Percentiles rank a stretch among this genome's conserved stretches.
These are phyloP conservation scores for Aphelidium insulamus DNA, from an alignment of 371 early-diverging fungal species.

Conservation along the genomic window DNA sequence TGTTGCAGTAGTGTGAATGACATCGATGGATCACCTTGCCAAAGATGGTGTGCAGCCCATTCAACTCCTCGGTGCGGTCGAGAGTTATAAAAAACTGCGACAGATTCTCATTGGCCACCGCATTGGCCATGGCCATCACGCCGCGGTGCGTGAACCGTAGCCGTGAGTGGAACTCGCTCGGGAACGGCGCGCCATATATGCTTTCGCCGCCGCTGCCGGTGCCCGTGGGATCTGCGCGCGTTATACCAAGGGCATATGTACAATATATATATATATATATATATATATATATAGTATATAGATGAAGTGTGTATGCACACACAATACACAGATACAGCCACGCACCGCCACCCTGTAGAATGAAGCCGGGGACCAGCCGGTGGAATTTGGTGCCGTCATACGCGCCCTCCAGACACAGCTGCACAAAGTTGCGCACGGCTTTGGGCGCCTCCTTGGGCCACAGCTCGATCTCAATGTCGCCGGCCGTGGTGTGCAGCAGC, in stretches of 20 bases:
- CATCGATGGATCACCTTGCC: conserved; percentile 34
- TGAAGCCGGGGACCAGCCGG: conserved; percentile 61
- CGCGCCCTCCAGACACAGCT: conserved; percentile 51
- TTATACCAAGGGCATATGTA: too few relatives aligned
- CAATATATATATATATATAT: too few relatives aligned
- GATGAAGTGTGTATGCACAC: neutral
- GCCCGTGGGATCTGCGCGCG: too few relatives aligned
- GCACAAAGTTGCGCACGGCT: conserved; percentile 78
- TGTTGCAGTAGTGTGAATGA: neutral
- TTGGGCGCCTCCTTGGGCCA: conserved; percentile 83
- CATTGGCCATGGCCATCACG: conserved; percentile 73
- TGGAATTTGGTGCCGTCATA: conserved; percentile 75
- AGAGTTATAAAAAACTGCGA: conserved; percentile 90
- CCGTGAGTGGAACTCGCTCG: conserved; percentile 75
- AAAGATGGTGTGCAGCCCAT: conserved; percentile 71
- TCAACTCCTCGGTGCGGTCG: conserved; percentile 58
- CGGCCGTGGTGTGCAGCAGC: conserved; percentile 58
- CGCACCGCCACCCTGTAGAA: conserved; percentile 95
- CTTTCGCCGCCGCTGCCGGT: conserved; percentile 93
- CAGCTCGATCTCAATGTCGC: conserved; percentile 76
- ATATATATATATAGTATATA: conserved; percentile 1
- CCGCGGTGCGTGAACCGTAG: conserved; percentile 71
- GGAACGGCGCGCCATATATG: conserved; percentile 59
- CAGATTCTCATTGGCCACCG: conserved; percentile 48
- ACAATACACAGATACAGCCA: conserved; percentile 36